These are phyloP conservation scores for Golubevia pallescens DNA, from an alignment of 1,284 basidiomycete genomes.

Conservation along the genomic window DNA sequence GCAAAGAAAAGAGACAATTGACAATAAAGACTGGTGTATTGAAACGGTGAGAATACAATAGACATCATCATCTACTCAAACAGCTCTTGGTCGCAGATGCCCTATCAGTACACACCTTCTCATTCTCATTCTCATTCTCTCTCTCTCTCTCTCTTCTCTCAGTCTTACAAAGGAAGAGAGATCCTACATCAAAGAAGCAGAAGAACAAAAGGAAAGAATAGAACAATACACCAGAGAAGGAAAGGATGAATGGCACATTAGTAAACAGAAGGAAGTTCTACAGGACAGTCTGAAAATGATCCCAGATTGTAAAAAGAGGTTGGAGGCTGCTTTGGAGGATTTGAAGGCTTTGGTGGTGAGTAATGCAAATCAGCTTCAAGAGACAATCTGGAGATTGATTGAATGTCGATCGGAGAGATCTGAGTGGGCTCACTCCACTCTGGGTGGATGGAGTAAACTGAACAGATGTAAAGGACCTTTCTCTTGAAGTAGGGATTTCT, in stretches of 20 bases:
- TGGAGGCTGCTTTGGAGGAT: slow-evolving; percentile 29
- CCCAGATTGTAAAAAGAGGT: slow-evolving; percentile 33
- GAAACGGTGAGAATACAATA: slow-evolving; percentile 25
- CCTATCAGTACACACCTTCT: no score
- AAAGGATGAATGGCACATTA: slow-evolving; percentile 40
- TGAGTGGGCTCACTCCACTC: no score
- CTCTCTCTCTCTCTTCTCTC: background rate
- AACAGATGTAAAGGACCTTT: no score
- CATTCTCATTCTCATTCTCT: no score
- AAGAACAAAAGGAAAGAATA: slow-evolving; percentile 24
- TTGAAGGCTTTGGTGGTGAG: slow-evolving; percentile 28
- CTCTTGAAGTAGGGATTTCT: no score
- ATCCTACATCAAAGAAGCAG: slow-evolving; percentile 30
- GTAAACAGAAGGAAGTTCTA: slow-evolving; percentile 37
- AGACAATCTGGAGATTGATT: no score
- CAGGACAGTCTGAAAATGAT: slow-evolving; percentile 43
- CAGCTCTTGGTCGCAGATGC: no score
- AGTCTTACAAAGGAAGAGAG: slow-evolving; percentile 42
- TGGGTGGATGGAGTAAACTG: no score
- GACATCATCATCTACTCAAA: no score
- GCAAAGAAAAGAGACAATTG: slow-evolving; percentile 27
- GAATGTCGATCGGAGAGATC: no score
- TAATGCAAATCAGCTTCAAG: no score
- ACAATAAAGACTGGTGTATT: slow-evolving; percentile 46
- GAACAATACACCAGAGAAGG: slow-evolving; percentile 24